Evolutionary conservation across 768 basidiomycete species (phyloP).

Genomic region (Asterophora lycoperdoides): DNA sequence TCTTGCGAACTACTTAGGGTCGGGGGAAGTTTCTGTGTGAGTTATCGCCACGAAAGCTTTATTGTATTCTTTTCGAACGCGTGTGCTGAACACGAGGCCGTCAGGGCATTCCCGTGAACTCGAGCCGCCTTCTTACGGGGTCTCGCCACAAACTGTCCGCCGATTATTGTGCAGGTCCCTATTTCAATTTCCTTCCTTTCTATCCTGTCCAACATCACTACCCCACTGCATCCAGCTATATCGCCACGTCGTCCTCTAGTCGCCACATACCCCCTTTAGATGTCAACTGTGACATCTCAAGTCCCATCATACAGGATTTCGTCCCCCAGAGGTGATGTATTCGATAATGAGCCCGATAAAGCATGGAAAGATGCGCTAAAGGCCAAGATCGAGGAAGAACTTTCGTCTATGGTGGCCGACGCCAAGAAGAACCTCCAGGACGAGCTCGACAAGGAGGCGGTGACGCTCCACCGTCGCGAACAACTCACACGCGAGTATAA

Average conservation of each 20-base stretch:
- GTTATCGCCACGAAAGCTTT: slow-evolving; percentile 16
- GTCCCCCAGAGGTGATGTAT: slow-evolving; percentile 22
- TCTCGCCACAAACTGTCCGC: slow-evolving; percentile 20
- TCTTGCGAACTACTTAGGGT: slow-evolving; percentile 9
- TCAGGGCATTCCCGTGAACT: slow-evolving; percentile 39
- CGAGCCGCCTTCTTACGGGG: slow-evolving; percentile 19
- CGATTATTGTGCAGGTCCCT: slow-evolving; percentile 17
- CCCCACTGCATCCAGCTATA: slow-evolving; percentile 7
- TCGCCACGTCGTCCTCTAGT: slow-evolving; percentile 8
- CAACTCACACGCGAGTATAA: slow-evolving; percentile 36
- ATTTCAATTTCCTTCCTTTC: slow-evolving; percentile 6
- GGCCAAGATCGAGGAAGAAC: slow-evolving; percentile 45
- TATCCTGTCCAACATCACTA: slow-evolving; percentile 13
- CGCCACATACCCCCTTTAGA: slow-evolving; percentile 24
- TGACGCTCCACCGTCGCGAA: slow-evolving; percentile 27
- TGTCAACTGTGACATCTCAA: slow-evolving; percentile 31
- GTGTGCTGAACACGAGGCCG: slow-evolving; percentile 57
- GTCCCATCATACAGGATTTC: slow-evolving; percentile 22
- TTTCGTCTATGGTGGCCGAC: slow-evolving; percentile 47
- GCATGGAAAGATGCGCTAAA: slow-evolving; percentile 47
- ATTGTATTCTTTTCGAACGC: slow-evolving; percentile 32
- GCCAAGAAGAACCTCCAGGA: slow-evolving; percentile 55
- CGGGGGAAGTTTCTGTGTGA: slow-evolving; percentile 19
- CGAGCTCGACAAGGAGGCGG: slow-evolving; percentile 43
- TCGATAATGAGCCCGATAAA: slow-evolving; percentile 47